Percentiles rank a stretch among this genome's conserved stretches.
phyloP scores from a whole-genome alignment of 441 rosid genomes.

The Gossypium schwendimanii region DNA sequence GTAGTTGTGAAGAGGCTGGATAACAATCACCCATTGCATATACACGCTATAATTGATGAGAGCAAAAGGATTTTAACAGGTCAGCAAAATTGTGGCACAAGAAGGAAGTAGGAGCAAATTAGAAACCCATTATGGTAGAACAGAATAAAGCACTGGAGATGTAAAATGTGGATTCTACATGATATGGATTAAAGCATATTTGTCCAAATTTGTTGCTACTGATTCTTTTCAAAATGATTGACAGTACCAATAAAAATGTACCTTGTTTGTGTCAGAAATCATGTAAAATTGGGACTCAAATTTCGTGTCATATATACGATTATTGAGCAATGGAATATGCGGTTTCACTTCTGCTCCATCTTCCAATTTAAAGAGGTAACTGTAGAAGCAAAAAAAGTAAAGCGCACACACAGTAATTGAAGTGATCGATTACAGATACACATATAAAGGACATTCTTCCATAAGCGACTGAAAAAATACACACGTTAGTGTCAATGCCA shows the following conservation, averaged over 20 bases:
- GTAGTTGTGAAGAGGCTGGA: conserved; percentile 77
- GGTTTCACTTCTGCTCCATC: conserved; percentile 89
- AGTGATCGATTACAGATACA: background rate
- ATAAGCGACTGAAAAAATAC: conserved; percentile 24
- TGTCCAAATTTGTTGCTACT: background rate
- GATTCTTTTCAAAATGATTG: conserved; percentile 6
- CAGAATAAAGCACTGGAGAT: background rate
- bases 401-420: background rate
- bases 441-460: background rate
- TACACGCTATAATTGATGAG: conserved; percentile 51
- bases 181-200: background rate
- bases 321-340: conserved; percentile 78
- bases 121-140: conserved; percentile 1
- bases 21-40: conserved; percentile 83
- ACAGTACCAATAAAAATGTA: conserved; percentile 17
- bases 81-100: conserved; percentile 11
- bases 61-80: conserved; percentile 10
- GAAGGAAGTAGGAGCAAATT: background rate
- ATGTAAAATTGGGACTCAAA: conserved; percentile 95
- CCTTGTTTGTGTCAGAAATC: conserved; percentile 94
- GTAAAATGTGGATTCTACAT: background rate
- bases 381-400: conserved; percentile 28
- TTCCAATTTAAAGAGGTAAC: conserved; percentile 91
- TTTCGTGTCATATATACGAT: conserved; percentile 92
- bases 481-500: conserved; percentile 81